Percentiles rank a stretch among this genome's conserved stretches.
These are phyloP conservation scores for Hypoxylon rickii DNA, from an alignment of 495 filamentous ascomycete genomes.

Conservation along the genomic window DNA sequence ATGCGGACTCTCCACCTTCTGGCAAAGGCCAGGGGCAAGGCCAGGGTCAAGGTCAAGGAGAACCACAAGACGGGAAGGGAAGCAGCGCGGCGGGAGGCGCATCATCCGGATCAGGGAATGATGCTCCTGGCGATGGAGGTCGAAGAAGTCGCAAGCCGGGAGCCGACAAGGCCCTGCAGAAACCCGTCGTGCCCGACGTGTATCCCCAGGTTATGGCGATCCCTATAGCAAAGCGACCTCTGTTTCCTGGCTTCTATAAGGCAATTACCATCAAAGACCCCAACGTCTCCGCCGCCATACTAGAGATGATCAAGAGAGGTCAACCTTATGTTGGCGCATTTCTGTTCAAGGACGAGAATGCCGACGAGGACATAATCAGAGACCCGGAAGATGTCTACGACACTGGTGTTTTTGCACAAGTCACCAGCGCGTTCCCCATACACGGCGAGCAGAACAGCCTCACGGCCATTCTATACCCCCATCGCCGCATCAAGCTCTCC, in stretches of 20 bases:
- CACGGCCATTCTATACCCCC: slow-evolving; percentile 93
- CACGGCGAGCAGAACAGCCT: slow-evolving; percentile 77
- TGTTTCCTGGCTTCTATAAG: slow-evolving; percentile 99
- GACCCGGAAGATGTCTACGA: slow-evolving; percentile 88
- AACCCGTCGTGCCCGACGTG: slow-evolving; percentile 86
- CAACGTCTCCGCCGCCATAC: slow-evolving; percentile 84
- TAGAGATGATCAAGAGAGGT: slow-evolving; percentile 96
- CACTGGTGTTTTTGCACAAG: slow-evolving; percentile 94
- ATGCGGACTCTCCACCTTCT: slow-evolving; percentile 41
- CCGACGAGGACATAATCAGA: slow-evolving; percentile 89
- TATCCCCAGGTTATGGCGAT: slow-evolving; percentile 99
- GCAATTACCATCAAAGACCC: slow-evolving; percentile 93
- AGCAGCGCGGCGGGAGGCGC: slow-evolving; percentile 45
- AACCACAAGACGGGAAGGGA: slow-evolving; percentile 50
- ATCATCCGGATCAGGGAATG: slow-evolving; percentile 49
- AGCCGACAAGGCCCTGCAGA: slow-evolving; percentile 76
- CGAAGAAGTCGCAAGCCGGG: slow-evolving; percentile 64
- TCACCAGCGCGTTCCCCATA: slow-evolving; percentile 91
- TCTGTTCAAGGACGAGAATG: slow-evolving; percentile 92
- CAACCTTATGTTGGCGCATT: slow-evolving; percentile 98
- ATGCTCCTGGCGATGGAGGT: slow-evolving; percentile 54
- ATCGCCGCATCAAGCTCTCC: slow-evolving; percentile 90
- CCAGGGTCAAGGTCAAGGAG: slow-evolving; percentile 38
- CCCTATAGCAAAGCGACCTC: slow-evolving; percentile 90
- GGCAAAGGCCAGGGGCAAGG: slow-evolving; percentile 38